A percentile compares a stretch with the other conserved stretches of the same genome.
These are phyloP conservation scores for Leptographium radiaticola DNA, from an alignment of 2,329 filamentous ascomycete species.

Conservation along the genomic window DNA sequence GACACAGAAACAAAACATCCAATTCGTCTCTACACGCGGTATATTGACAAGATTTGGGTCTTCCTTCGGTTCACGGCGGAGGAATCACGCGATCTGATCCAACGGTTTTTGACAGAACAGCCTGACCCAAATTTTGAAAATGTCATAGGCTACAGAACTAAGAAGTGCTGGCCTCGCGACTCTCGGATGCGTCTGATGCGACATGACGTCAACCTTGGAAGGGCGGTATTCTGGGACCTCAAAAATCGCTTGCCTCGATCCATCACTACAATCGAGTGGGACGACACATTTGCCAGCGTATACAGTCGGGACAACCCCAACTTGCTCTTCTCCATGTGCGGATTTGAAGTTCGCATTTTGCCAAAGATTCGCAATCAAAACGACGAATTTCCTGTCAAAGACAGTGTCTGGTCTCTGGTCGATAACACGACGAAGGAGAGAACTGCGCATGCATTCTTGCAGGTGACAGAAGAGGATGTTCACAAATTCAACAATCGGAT, in stretches of 20 bases:
- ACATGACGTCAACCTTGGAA: slow-evolving; percentile 93
- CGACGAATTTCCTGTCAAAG: slow-evolving; percentile 93
- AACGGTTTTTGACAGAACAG: slow-evolving; percentile 94
- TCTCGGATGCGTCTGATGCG: slow-evolving; percentile 97
- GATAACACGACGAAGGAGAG: slow-evolving; percentile 95
- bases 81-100: slow-evolving; percentile 89
- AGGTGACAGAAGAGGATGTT: slow-evolving; percentile 95
- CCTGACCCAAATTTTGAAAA: slow-evolving; percentile 99
- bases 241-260: slow-evolving; percentile 93
- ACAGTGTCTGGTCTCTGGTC: slow-evolving; percentile 95
- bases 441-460: slow-evolving; percentile 92
- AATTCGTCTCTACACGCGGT: slow-evolving; percentile 92
- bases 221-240: slow-evolving; percentile 96
- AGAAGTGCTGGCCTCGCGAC: slow-evolving; percentile 98
- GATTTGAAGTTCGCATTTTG: slow-evolving; percentile 91
- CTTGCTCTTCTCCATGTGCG: slow-evolving; percentile 91
- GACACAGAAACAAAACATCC: slow-evolving; percentile 88
- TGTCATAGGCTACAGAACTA: slow-evolving; percentile 97
- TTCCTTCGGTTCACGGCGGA: slow-evolving; percentile 90
- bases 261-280: slow-evolving; percentile 96
- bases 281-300: slow-evolving; percentile 95
- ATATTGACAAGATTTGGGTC: slow-evolving; percentile 98
- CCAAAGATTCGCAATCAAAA: slow-evolving; percentile 92
- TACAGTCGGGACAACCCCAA: slow-evolving; percentile 98
- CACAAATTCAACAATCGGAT: slow-evolving; percentile 99